These are phyloP conservation scores for Penicillium steckii DNA, from an alignment of 495 filamentous ascomycete genomes.

Conservation along the genomic window DNA sequence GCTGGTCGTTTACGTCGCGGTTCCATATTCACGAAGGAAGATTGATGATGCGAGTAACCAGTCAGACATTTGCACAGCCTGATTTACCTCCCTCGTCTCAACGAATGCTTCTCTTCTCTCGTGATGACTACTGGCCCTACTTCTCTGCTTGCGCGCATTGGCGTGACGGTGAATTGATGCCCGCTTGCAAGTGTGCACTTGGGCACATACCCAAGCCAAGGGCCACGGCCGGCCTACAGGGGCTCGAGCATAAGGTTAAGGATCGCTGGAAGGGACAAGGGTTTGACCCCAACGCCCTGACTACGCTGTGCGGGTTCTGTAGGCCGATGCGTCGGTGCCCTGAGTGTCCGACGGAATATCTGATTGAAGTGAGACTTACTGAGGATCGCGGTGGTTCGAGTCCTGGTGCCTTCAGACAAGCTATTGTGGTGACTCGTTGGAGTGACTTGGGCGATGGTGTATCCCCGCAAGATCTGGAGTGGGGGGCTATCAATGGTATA, in stretches of 20 bases:
- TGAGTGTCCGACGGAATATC: conserved; percentile 59
- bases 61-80: conserved; percentile 41
- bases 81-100: conserved; percentile 42
- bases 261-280: conserved; percentile 31
- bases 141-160: conserved; percentile 60
- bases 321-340: conserved; percentile 57
- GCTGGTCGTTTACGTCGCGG: conserved; percentile 49
- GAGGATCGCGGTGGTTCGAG: conserved; percentile 41
- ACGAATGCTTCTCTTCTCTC: conserved; percentile 53
- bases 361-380: conserved; percentile 54
- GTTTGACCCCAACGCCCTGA: conserved; percentile 45
- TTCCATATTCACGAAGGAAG: conserved; percentile 50
- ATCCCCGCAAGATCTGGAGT: conserved; percentile 42
- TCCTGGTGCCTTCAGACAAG: conserved; percentile 48
- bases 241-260: conserved; percentile 38
- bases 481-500: conserved; percentile 49
- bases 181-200: conserved; percentile 57
- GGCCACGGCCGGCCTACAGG: conserved; percentile 36
- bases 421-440: conserved; percentile 60
- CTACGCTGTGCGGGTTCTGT: conserved; percentile 51
- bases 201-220: conserved; percentile 49
- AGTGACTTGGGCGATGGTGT: conserved; percentile 56
- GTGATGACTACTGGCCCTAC: conserved; percentile 59
- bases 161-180: conserved; percentile 58
- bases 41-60: conserved; percentile 53